These are phyloP conservation scores for Amanita subjunquillea DNA, from an alignment of 768 basidiomycete species.

Conservation along the genomic window DNA sequence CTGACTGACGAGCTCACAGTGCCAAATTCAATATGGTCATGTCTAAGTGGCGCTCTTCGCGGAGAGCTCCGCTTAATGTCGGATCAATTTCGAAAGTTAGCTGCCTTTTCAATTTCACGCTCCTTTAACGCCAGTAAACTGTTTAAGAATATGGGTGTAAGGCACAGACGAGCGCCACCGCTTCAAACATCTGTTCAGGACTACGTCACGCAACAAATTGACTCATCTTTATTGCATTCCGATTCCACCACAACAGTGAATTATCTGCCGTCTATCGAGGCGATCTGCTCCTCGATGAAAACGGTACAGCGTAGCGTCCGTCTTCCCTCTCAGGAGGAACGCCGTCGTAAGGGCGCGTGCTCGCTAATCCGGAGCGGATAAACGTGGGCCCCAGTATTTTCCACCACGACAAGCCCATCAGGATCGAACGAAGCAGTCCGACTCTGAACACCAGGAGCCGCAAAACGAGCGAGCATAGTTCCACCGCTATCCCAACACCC, in stretches of 20 bases:
- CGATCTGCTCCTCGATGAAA: not conserved
- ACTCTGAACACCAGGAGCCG: too few species aligned
- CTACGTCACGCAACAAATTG: not conserved
- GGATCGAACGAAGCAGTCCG: too few species aligned
- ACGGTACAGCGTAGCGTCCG: not conserved
- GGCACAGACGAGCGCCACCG: not conserved
- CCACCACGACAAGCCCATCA: too few species aligned
- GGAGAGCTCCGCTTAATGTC: not conserved
- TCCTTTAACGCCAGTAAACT: not conserved
- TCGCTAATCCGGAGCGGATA: too few species aligned
- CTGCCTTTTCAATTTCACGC: not conserved
- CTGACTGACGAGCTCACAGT: too few species aligned
- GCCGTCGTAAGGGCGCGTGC: too few species aligned
- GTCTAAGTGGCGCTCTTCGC: too few species aligned
- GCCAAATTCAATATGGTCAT: too few species aligned
- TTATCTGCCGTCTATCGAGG: not conserved
- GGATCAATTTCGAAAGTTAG: not conserved
- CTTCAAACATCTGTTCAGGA: not conserved
- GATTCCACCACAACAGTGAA: not conserved
- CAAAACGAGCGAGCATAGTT: too few species aligned
- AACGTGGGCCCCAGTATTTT: too few species aligned
- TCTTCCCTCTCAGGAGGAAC: too few species aligned
- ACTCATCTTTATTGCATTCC: not conserved
- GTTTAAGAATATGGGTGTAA: not conserved
- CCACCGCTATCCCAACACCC: too few species aligned